These are phyloP conservation scores for Penicillium pancosmium DNA, from an alignment of 495 filamentous ascomycete species.

Conservation along the genomic window DNA sequence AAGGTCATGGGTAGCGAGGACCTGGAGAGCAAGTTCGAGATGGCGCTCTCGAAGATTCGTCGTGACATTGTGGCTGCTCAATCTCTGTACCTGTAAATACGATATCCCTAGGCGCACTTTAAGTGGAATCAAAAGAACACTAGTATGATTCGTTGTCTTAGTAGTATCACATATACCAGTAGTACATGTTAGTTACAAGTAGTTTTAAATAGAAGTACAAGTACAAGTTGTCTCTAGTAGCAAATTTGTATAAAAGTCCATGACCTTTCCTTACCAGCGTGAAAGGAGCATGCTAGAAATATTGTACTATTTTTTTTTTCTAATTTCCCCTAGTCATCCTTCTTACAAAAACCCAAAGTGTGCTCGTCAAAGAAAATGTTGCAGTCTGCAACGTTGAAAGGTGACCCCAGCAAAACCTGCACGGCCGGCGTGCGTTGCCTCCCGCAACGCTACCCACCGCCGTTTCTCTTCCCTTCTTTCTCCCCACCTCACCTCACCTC, in stretches of 20 bases:
- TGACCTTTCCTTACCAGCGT: too few relatives aligned
- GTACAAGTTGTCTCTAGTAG: too few relatives aligned
- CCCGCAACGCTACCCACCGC: slow-evolving; percentile 46
- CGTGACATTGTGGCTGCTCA: slow-evolving; percentile 93
- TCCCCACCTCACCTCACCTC: slow-evolving; percentile 38
- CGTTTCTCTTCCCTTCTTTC: slow-evolving; percentile 44
- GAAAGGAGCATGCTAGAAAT: too few relatives aligned
- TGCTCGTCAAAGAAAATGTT: slow-evolving; percentile 9
- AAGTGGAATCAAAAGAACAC: slow-evolving; percentile 1
- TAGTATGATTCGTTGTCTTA: background rate
- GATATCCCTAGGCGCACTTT: slow-evolving; percentile 4
- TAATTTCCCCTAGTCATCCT: too few relatives aligned
- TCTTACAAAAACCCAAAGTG: too few relatives aligned
- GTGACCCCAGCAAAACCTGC: slow-evolving; percentile 27
- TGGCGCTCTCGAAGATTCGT: slow-evolving; percentile 77
- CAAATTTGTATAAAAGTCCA: too few relatives aligned
- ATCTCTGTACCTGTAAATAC: slow-evolving; percentile 76
- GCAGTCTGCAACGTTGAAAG: slow-evolving; percentile 28
- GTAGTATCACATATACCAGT: background rate
- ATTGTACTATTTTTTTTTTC: too few relatives aligned
- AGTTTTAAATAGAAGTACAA: too few relatives aligned
- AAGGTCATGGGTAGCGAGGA: slow-evolving; percentile 98
- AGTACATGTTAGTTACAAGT: background rate
- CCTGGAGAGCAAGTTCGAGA: slow-evolving; percentile 85
- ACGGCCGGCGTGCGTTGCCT: slow-evolving; percentile 44